phyloP scores from a whole-genome alignment of 768 basidiomycete species.

The Pholiota conissans region DNA sequence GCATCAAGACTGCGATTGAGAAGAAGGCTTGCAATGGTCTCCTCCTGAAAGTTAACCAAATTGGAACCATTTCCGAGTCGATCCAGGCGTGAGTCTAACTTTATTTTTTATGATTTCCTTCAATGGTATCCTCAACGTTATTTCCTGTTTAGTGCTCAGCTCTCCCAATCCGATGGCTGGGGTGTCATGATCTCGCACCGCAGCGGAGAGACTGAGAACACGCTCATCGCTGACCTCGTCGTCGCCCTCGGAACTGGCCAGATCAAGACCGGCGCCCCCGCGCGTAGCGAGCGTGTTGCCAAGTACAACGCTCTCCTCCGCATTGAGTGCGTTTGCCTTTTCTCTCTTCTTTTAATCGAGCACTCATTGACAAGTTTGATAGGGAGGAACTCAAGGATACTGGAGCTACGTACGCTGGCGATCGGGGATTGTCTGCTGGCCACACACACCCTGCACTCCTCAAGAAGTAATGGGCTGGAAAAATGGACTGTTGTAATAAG shows the following conservation, averaged over 20 bases:
- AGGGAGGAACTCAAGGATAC: conserved; percentile 57
- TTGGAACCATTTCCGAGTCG: conserved; percentile 97
- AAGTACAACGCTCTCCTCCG: conserved; percentile 91
- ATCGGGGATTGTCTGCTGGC: conserved; percentile 75
- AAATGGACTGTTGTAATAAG: conserved; percentile 4
- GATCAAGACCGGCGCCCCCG: conserved; percentile 99
- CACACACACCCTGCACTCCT: conserved; percentile 63
- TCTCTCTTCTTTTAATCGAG: not conserved
- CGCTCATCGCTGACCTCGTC: conserved; percentile 91
- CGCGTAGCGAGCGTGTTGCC: conserved; percentile 93
- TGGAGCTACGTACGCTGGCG: conserved; percentile 69
- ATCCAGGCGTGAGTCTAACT: conserved; percentile 90
- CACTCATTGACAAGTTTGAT: conserved; percentile 4
- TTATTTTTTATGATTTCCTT: not conserved
- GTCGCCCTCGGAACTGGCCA: conserved; percentile 92
- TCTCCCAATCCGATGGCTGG: conserved; percentile 95
- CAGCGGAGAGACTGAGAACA: conserved; percentile 97
- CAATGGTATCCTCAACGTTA: too few relatives aligned
- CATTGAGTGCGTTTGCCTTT: conserved; percentile 66
- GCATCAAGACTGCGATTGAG: conserved; percentile 98
- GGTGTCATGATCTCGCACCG: conserved; percentile 99
- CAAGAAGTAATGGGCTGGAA: conserved; percentile 47
- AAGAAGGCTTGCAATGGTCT: conserved; percentile 99
- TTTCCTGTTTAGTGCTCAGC: conserved; percentile 89
- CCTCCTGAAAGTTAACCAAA: conserved; percentile 99